These are phyloP conservation scores for Cyberlindnera maclurae DNA, from an alignment of 805 yeast genomes.

Conservation along the genomic window DNA sequence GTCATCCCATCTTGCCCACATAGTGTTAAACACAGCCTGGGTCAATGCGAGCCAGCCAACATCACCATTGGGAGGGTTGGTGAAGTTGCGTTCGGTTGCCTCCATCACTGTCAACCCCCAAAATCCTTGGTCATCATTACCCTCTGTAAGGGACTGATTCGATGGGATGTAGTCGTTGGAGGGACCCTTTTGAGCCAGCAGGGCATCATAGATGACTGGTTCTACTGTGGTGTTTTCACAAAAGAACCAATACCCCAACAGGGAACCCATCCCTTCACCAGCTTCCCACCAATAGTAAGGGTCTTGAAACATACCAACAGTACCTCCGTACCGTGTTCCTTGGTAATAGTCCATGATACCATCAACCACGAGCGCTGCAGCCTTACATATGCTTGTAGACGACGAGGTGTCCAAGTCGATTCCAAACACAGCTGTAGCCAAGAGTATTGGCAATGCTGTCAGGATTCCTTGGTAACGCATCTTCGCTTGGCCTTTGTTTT, in stretches of 20 bases:
- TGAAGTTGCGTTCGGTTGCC: slow-evolving; percentile 57
- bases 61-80: slow-evolving; percentile 39
- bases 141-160: slow-evolving; percentile 60
- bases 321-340: slow-evolving; percentile 56
- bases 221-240: slow-evolving; percentile 67
- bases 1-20: slow-evolving; percentile 56
- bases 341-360: slow-evolving; percentile 70
- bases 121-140: slow-evolving; percentile 71
- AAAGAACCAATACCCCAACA: slow-evolving; percentile 67
- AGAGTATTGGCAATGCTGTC: slow-evolving; percentile 3
- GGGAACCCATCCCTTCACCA: slow-evolving; percentile 68
- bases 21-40: slow-evolving; percentile 58
- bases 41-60: slow-evolving; percentile 54
- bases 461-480: slow-evolving; percentile 4
- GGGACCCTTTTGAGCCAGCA: slow-evolving; percentile 37
- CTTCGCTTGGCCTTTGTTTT: not conserved
- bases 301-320: slow-evolving; percentile 61
- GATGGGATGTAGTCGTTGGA: slow-evolving; percentile 53
- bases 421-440: slow-evolving; percentile 13
- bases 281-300: slow-evolving; percentile 94
- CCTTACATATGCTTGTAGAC: slow-evolving; percentile 45
- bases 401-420: slow-evolving; percentile 33
- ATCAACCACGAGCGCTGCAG: slow-evolving; percentile 45
- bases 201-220: slow-evolving; percentile 50
- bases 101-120: slow-evolving; percentile 65